Percentiles rank a stretch among this genome's conserved stretches.
Evolutionary conservation across 2,329 filamentous ascomycete species (phyloP).

Genomic region (Aspergillus fructus): DNA sequence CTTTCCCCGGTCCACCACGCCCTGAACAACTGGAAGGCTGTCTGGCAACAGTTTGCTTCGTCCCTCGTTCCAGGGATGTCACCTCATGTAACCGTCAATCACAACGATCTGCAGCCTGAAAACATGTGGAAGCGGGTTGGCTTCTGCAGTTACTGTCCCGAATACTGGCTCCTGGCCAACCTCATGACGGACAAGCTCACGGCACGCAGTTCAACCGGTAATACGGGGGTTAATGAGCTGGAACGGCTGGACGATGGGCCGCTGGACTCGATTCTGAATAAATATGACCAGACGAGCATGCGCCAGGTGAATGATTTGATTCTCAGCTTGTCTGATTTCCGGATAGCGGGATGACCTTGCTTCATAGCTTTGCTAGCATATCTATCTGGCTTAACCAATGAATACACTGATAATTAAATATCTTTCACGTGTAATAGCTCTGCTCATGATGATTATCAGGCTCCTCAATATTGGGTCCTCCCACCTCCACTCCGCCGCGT

Average conservation of each 20-base stretch:
- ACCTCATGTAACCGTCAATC: slow-evolving; percentile 14
- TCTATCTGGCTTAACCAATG: neutral
- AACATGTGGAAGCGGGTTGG: slow-evolving; percentile 38
- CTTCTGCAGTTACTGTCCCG: slow-evolving; percentile 32
- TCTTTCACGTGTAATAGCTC: neutral
- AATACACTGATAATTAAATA: neutral
- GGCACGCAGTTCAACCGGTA: neutral
- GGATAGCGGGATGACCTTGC: slow-evolving; percentile 14
- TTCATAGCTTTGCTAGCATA: too few species aligned
- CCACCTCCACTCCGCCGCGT: neutral
- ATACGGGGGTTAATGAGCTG: slow-evolving; percentile 12
- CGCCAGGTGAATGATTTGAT: slow-evolving; percentile 42
- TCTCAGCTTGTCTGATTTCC: slow-evolving; percentile 26
- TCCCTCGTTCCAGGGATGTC: neutral
- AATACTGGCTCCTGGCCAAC: slow-evolving; percentile 39
- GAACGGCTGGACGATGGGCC: slow-evolving; percentile 2
- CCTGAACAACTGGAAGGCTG: slow-evolving; percentile 21
- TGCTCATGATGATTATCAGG: neutral
- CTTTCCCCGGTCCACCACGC: slow-evolving; percentile 33
- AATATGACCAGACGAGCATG: slow-evolving; percentile 44
- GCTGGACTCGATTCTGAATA: slow-evolving; percentile 30
- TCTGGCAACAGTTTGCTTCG: slow-evolving; percentile 19
- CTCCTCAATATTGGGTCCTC: neutral
- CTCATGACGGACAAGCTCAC: slow-evolving; percentile 17
- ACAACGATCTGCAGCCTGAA: slow-evolving; percentile 16